These are phyloP conservation scores for Xylaria acuta DNA, from an alignment of 495 filamentous ascomycete genomes.

Conservation along the genomic window DNA sequence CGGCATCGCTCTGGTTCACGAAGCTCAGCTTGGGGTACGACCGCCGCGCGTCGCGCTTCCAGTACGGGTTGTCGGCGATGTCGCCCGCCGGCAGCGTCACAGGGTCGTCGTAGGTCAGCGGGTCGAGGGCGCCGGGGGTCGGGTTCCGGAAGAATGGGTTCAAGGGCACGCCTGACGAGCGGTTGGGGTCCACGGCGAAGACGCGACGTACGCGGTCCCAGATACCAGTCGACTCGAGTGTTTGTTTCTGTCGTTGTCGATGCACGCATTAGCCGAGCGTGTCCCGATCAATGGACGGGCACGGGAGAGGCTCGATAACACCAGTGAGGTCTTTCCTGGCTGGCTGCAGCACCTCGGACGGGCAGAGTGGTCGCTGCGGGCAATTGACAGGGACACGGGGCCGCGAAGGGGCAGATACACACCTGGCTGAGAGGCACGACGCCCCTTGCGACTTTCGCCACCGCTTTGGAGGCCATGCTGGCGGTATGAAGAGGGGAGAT, in stretches of 20 bases:
- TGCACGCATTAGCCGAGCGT: neutral
- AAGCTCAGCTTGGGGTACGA: conserved; percentile 83
- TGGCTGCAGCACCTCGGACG: neutral
- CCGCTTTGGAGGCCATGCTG: conserved; percentile 62
- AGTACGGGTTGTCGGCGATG: conserved; percentile 97
- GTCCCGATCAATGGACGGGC: neutral
- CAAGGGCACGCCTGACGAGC: conserved; percentile 88
- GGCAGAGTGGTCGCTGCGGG: neutral
- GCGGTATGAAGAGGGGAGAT: conserved; percentile 31
- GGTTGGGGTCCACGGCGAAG: conserved; percentile 83
- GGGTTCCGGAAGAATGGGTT: conserved; percentile 94
- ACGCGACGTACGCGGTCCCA: conserved; percentile 83
- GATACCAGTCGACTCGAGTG: conserved; percentile 87
- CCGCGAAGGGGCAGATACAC: neutral
- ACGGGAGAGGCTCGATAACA: neutral
- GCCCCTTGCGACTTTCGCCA: conserved; percentile 55
- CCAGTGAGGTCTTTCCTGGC: neutral
- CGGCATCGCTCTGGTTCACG: conserved; percentile 83
- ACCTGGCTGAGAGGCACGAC: conserved; percentile 57
- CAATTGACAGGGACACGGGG: conserved; percentile 6
- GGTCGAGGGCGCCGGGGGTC: conserved; percentile 79
- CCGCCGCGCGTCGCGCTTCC: conserved; percentile 89
- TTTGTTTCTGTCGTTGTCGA: conserved; percentile 78
- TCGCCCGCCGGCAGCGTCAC: conserved; percentile 92
- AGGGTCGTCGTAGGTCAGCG: conserved; percentile 82